Base-by-base conservation (phyloP, 2,329 filamentous ascomycete species). In the Trichoderma sp. region DNA sequence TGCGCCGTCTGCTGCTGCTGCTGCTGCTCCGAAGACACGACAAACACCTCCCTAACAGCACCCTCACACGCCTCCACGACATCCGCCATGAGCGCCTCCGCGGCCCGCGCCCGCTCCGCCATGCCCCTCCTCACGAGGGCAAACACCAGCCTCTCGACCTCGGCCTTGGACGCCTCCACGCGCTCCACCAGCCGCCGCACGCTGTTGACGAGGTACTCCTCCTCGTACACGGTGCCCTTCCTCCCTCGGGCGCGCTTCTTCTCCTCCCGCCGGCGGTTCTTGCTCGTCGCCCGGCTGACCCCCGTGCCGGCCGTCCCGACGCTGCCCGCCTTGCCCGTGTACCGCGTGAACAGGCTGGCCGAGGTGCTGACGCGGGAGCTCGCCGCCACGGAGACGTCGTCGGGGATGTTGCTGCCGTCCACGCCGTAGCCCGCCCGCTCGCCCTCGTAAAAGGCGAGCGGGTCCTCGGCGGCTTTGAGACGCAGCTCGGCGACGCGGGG, bases 141-240 rank as follows among this genome's bases (percentile, higher is more conserved):
- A 69, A 90, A 88, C 0, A 97, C 85, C 7, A 98, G 82, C 17
- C 88, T 79, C 72, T 87, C 84, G 0, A 92, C 86, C 75, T 99
- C 95, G 0, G 85, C 83, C 58, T 88, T 84, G 3, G 89, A 84
- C 24, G 82, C 82, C 75, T 93, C 92, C 24, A 97, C 87, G 43
- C 93, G 84, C 75, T 96, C 92, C 15, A 97, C 86, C 41, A 99
- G 82, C 26, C 95, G 83, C 14, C 89, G 86, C 43, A 98, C 88
- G 70, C 90, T 94, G 75, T 93, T 95, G 66, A 97, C 89, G 5
- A 99, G 85, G 76, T 99, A 99, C 77, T 98, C 95, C 74, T 98
- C 94, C 77, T 99, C 95, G 76, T 99, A 99, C 5, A 99, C 91
- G 17, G 92, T 97, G 12, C 95, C 95, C 81, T 98, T 98, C 76